These are phyloP conservation scores for Fragaria iinumae DNA, from an alignment of 306 rosid genomes.

Conservation along the genomic window DNA sequence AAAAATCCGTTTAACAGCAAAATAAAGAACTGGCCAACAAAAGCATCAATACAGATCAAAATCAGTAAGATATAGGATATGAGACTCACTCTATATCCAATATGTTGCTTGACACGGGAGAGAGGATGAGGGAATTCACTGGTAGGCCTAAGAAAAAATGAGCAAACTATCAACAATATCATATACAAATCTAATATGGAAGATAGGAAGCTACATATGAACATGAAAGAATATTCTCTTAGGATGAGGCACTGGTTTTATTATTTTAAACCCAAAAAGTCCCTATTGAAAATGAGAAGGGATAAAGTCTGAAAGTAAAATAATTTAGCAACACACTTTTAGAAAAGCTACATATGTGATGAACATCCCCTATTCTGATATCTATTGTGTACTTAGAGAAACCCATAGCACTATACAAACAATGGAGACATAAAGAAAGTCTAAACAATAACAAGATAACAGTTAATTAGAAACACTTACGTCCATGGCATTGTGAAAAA, in stretches of 20 bases:
- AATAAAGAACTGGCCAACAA: conserved; percentile 20
- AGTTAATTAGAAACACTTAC: conserved; percentile 50
- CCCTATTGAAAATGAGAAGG: not conserved
- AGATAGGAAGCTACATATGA: not conserved
- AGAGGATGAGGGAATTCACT: conserved; percentile 94
- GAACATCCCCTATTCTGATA: not conserved
- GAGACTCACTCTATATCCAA: conserved; percentile 72
- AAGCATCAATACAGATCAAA: conserved; percentile 8
- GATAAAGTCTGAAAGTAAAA: not conserved
- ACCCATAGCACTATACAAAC: not conserved
- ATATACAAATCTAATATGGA: conserved; percentile 7
- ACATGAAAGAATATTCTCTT: conserved; percentile 3
- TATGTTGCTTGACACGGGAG: conserved; percentile 69
- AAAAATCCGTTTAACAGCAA: conserved; percentile 18
- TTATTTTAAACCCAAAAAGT: not conserved
- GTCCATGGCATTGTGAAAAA: conserved; percentile 99
- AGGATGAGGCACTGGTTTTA: not conserved
- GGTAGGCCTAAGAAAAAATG: conserved; percentile 63
- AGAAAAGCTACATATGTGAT: not conserved
- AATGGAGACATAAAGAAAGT: conserved; percentile 8
- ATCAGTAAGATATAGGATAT: conserved; percentile 10
- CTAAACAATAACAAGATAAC: not conserved
- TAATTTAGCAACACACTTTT: not conserved
- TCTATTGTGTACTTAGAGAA: not conserved
- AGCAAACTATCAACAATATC: conserved; percentile 12